Evolutionary conservation across 1,284 basidiomycete species (phyloP).

Genomic region (Rhizopogon parksii): DNA sequence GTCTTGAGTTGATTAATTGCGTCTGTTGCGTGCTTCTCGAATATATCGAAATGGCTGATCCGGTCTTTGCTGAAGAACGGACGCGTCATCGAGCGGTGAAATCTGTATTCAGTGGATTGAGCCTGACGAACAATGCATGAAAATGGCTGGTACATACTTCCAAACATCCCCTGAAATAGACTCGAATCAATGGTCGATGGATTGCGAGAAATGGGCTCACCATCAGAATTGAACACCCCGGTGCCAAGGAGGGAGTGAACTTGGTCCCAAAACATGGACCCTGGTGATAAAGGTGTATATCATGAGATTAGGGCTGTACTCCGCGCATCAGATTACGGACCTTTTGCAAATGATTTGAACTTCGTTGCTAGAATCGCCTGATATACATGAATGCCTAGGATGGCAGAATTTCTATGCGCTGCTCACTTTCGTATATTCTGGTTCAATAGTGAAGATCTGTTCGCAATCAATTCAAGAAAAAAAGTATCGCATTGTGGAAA

Average conservation of each 20-base stretch:
- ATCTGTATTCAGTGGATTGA: conserved; percentile 25
- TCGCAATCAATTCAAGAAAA: neutral
- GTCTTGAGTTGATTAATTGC: conserved; percentile 35
- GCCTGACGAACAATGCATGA: neutral
- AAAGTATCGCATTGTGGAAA: neutral
- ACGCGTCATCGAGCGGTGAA: conserved; percentile 52
- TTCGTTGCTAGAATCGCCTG: conserved; percentile 32
- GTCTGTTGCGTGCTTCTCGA: conserved; percentile 40
- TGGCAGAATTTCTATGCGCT: neutral
- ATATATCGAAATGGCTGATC: conserved; percentile 48
- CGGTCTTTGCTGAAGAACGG: conserved; percentile 52
- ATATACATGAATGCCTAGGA: neutral
- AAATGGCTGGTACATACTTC: conserved; percentile 34
- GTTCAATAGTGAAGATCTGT: conserved; percentile 32
- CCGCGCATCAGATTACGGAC: conserved; percentile 13
- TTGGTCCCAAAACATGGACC: conserved; percentile 20
- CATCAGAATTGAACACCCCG: conserved; percentile 58
- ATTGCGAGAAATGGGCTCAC: conserved; percentile 22
- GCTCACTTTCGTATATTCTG: conserved; percentile 35
- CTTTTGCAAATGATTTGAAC: conserved; percentile 40
- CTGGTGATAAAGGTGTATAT: conserved; percentile 7
- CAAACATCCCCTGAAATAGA: conserved; percentile 39
- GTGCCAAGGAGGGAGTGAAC: conserved; percentile 39
- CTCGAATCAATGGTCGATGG: neutral
- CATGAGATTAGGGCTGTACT: conserved; percentile 4